phyloP scores from a whole-genome alignment of 2,329 filamentous ascomycete species.

The Ambrosiella xylebori region DNA sequence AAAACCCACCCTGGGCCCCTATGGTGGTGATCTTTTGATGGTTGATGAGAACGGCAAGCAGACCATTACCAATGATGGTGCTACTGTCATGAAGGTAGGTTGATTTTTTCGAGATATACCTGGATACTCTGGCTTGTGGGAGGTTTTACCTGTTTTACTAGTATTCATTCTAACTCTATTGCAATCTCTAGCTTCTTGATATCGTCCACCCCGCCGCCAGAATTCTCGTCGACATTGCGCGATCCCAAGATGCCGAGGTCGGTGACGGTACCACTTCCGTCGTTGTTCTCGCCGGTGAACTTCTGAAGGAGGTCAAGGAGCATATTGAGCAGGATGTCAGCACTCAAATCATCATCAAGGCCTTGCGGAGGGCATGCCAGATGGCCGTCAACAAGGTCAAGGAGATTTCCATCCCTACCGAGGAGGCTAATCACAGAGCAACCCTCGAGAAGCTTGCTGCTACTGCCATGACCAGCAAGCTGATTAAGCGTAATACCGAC shows the following conservation, averaged over 20 bases:
- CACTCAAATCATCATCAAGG: constrained; percentile 95
- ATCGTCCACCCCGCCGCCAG: constrained; percentile 95
- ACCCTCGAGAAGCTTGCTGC: constrained; percentile 78
- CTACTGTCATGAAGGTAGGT: constrained; percentile 91
- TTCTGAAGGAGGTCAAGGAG: constrained; percentile 91
- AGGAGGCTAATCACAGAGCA: constrained; percentile 68
- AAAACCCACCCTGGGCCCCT: constrained; percentile 87
- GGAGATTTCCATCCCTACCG: constrained; percentile 81
- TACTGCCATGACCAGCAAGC: constrained; percentile 98
- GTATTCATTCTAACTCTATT: constrained; percentile 1
- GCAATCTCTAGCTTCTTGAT: constrained; percentile 57
- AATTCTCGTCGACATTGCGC: constrained; percentile 93
- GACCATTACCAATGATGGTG: constrained; percentile 98
- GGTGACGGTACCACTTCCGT: constrained; percentile 96
- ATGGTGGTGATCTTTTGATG: constrained; percentile 89
- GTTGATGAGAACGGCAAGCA: constrained; percentile 90
- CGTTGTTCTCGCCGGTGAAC: constrained; percentile 91
- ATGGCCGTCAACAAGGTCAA: constrained; percentile 98
- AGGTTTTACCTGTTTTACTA: not conserved
- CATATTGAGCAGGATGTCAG: constrained; percentile 93
- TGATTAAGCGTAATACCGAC: constrained; percentile 89
- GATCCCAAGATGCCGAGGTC: constrained; percentile 97
- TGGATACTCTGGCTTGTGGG: too few relatives aligned
- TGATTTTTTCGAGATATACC: not conserved
- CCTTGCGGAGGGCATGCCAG: constrained; percentile 65